A percentile compares a stretch with the other conserved stretches of the same genome.
These are phyloP conservation scores for Tolypocladium cylindrosporum DNA, from an alignment of 2,329 filamentous ascomycete genomes.

Conservation along the genomic window DNA sequence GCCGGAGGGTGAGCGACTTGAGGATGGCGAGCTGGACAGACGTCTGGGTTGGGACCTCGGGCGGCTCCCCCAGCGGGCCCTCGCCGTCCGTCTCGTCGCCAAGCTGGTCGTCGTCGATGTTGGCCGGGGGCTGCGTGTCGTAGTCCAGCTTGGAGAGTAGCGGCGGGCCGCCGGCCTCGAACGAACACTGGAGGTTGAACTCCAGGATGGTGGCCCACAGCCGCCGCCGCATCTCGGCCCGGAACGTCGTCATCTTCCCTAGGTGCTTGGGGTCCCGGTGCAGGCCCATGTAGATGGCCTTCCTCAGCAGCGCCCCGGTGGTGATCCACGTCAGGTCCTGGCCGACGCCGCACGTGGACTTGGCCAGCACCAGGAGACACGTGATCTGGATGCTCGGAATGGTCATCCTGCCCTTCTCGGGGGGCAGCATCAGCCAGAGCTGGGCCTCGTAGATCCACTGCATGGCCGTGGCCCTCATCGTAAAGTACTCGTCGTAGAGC, in stretches of 20 bases:
- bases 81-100: constrained; percentile 22
- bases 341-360: constrained; percentile 34
- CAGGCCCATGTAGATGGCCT: constrained; percentile 47
- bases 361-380: constrained; percentile 39
- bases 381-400: constrained; percentile 40
- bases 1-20: constrained; percentile 30
- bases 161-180: constrained; percentile 41
- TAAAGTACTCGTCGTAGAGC: constrained; percentile 34
- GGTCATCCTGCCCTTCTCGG: constrained; percentile 38
- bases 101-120: constrained; percentile 43
- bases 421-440: constrained; percentile 35
- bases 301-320: constrained; percentile 38
- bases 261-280: constrained; percentile 45
- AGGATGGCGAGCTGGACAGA: constrained; percentile 38
- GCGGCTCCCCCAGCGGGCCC: constrained; percentile 2
- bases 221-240: constrained; percentile 43
- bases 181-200: constrained; percentile 38
- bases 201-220: constrained; percentile 48
- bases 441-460: constrained; percentile 45
- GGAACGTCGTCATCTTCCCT: constrained; percentile 33
- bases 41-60: constrained; percentile 27
- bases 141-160: constrained; percentile 35
- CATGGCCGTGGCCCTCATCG: constrained; percentile 29
- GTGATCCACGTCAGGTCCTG: constrained; percentile 43
- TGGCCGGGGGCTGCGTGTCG: constrained; percentile 38